Conservation (phyloP, 805 yeast species). For the Lipomyces spencermartinsiae region DNA sequence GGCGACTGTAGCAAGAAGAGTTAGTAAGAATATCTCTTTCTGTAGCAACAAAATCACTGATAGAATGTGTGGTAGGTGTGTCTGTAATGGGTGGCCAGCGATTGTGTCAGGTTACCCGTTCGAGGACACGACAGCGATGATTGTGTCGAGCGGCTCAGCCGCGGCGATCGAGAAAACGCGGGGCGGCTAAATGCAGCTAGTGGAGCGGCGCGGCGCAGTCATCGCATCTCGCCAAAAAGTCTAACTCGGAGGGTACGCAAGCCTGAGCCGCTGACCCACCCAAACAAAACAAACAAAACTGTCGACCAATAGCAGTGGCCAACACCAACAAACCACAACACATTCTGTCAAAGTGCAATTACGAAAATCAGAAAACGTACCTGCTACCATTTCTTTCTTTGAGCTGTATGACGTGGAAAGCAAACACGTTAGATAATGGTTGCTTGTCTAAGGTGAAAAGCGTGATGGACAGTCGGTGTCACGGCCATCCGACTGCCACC, state of each 20-base stretch:
- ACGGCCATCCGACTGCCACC: background rate
- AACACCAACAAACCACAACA: constrained; percentile 6
- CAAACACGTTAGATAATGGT: background rate
- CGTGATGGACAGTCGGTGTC: constrained; percentile 1
- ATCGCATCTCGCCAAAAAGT: background rate
- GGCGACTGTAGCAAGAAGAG: constrained; percentile 58
- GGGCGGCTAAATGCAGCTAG: background rate
- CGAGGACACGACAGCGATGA: background rate
- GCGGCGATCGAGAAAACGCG: background rate
- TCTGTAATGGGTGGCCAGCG: background rate
- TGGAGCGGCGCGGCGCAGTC: constrained; percentile 9
- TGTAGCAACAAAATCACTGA: background rate
- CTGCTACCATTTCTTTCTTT: constrained; percentile 74
- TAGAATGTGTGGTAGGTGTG: background rate
- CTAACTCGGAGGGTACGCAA: constrained; percentile 37
- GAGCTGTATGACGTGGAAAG: constrained; percentile 51
- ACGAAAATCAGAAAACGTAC: constrained; percentile 17
- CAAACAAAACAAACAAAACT: constrained; percentile 8
- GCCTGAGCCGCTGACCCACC: constrained; percentile 4
- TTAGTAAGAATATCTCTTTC: background rate
- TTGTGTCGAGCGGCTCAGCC: background rate
- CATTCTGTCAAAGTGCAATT: background rate
- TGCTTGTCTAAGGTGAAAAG: background rate
- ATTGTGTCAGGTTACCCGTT: background rate
- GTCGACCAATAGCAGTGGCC: constrained; percentile 3